Conservation (phyloP, 2,329 filamentous ascomycete genomes). For the Tolypocladium sp. region DNA sequence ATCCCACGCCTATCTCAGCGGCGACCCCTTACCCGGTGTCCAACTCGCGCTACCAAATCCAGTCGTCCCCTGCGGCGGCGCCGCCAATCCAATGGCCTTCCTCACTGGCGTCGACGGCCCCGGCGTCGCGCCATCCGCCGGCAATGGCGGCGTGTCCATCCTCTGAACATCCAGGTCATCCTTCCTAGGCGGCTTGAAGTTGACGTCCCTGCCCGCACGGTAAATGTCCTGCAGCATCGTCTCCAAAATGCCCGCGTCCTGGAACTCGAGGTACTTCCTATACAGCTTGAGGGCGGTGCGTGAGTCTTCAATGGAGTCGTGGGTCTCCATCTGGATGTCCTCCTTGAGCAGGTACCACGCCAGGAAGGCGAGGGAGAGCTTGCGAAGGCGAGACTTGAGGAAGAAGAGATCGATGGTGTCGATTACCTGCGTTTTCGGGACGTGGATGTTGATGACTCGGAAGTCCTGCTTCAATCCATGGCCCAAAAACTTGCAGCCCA, state of each 20-base stretch:
- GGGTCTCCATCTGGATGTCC: constrained; percentile 84
- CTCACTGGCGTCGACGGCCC: constrained; percentile 38
- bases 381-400: constrained; percentile 70
- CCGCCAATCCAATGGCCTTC: constrained; percentile 24
- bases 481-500: constrained; percentile 88
- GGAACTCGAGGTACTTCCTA: constrained; percentile 81
- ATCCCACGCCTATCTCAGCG: constrained; percentile 14
- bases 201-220: constrained; percentile 35
- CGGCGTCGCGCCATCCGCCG: constrained; percentile 21
- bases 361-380: constrained; percentile 81
- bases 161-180: constrained; percentile 35
- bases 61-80: constrained; percentile 17
- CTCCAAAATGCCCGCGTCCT: constrained; percentile 76
- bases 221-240: constrained; percentile 85
- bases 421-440: constrained; percentile 81
- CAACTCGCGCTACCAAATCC: constrained; percentile 30
- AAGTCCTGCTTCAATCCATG: constrained; percentile 94
- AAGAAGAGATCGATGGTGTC: constrained; percentile 93
- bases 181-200: constrained; percentile 41
- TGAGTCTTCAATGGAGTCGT: constrained; percentile 94
- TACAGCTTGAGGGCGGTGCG: constrained; percentile 83
- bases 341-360: constrained; percentile 88
- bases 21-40: constrained; percentile 37
- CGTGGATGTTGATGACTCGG: constrained; percentile 94
- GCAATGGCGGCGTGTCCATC: constrained; percentile 45